These are phyloP conservation scores for Trichoderma virens DNA, from an alignment of 495 filamentous ascomycete genomes.

Conservation along the genomic window DNA sequence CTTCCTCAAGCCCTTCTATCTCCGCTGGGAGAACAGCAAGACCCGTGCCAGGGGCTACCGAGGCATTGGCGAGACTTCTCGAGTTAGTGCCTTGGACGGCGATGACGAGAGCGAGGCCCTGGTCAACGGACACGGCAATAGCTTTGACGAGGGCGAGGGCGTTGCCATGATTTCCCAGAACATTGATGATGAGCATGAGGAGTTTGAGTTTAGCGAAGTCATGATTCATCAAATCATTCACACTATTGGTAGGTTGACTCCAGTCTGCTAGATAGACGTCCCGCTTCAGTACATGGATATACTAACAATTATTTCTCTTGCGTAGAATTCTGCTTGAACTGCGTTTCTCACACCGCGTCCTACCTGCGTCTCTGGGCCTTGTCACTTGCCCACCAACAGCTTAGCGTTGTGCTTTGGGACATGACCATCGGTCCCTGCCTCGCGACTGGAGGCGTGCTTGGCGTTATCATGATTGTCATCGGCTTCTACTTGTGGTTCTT, in stretches of 20 bases:
- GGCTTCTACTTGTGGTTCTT: conserved; percentile 84
- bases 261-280: conserved; percentile 8
- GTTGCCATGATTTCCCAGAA: conserved; percentile 85
- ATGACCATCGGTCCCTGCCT: conserved; percentile 87
- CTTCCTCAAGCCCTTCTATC: conserved; percentile 90
- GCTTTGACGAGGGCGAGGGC: conserved; percentile 71
- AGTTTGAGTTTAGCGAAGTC: conserved; percentile 91
- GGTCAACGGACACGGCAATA: conserved; percentile 36
- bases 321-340: conserved; percentile 95
- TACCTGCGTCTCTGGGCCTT: conserved; percentile 98
- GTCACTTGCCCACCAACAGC: conserved; percentile 94
- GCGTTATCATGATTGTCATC: conserved; percentile 70
- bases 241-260: conserved; percentile 71
- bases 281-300: conserved; percentile 13
- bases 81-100: conserved; percentile 77
- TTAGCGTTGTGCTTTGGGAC: conserved; percentile 89
- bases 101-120: conserved; percentile 62
- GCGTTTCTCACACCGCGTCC: conserved; percentile 96
- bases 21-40: conserved; percentile 85
- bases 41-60: conserved; percentile 84
- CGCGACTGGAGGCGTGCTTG: conserved; percentile 51
- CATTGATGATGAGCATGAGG: conserved; percentile 73
- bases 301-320: neutral
- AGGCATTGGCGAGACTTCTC: conserved; percentile 77
- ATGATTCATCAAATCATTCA: conserved; percentile 99